These are phyloP conservation scores for Puccinia polysora DNA, from an alignment of 1,284 basidiomycete genomes.

Conservation along the genomic window DNA sequence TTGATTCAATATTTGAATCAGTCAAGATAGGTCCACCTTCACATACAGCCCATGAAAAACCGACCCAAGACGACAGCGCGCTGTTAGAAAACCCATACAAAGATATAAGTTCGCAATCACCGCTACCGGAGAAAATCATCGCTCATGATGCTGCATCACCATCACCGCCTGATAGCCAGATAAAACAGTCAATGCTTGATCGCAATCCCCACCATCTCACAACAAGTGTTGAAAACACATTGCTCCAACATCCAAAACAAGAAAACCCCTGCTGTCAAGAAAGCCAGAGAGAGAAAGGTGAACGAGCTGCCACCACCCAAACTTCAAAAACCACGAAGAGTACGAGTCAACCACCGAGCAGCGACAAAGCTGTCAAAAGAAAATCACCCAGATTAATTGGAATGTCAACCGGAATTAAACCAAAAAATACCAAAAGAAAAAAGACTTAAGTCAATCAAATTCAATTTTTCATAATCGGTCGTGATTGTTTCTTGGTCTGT, in stretches of 20 bases:
- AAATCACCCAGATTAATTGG: constrained; percentile 21
- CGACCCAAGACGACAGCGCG: background rate
- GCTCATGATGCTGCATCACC: no score
- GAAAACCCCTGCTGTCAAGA: no score
- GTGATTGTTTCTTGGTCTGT: no score
- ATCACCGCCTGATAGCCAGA: no score
- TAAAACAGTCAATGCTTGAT: no score
- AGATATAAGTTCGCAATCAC: no score
- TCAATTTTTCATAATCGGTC: background rate
- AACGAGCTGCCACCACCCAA: no score
- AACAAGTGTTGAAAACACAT: no score
- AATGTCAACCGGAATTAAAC: background rate
- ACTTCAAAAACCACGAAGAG: background rate
- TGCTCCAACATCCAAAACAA: no score
- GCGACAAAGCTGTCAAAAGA: constrained; percentile 14
- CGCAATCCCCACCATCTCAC: no score
- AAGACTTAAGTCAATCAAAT: background rate
- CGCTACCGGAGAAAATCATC: no score
- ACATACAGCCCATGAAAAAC: background rate
- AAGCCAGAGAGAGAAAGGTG: no score
- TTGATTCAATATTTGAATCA: background rate
- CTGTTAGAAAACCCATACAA: background rate
- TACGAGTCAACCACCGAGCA: background rate
- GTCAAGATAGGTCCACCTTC: background rate
- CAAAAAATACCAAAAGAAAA: background rate